These are phyloP conservation scores for Agarophyton chilense DNA, from an alignment of 23 red algal species.

Conservation along the genomic window DNA sequence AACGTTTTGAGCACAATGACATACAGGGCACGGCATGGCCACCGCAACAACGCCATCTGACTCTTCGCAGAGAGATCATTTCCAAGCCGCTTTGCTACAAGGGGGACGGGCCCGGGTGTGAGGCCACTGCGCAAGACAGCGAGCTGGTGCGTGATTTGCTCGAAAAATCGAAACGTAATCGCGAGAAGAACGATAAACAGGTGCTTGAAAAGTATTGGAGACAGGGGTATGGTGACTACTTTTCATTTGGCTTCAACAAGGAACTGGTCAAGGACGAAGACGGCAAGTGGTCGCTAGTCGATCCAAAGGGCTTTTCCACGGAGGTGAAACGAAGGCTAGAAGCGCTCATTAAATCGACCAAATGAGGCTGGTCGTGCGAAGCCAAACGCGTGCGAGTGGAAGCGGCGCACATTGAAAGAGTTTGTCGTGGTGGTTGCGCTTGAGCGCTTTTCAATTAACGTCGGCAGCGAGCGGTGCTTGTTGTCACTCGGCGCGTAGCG, in stretches of 20 bases:
- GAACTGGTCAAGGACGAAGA: conserved; percentile 52
- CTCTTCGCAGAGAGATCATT: conserved; percentile 9
- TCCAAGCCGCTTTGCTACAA: conserved; percentile 13
- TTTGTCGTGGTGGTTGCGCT: too few species aligned
- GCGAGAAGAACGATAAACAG: conserved; percentile 11
- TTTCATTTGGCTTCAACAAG: conserved; percentile 62
- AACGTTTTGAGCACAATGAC: background rate
- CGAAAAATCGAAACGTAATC: conserved; percentile 41
- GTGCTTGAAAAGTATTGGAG: conserved; percentile 59
- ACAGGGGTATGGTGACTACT: conserved; percentile 59
- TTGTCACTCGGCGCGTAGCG: too few species aligned
- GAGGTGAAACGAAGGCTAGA: background rate
- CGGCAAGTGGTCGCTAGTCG: conserved; percentile 49
- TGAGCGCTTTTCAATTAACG: too few species aligned
- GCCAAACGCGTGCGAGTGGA: too few species aligned
- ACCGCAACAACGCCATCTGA: background rate
- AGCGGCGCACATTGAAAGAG: too few species aligned
- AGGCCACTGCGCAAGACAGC: conserved; percentile 27
- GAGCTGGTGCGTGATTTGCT: conserved; percentile 43
- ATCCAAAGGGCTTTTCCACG: background rate
- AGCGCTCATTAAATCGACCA: background rate
- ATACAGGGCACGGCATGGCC: background rate
- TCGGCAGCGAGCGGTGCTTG: too few species aligned
- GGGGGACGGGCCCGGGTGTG: conserved; percentile 63
- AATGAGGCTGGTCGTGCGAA: too few species aligned